Percentiles rank a stretch among this genome's conserved stretches.
These are phyloP conservation scores for Madurella fahalii DNA, from an alignment of 2,329 filamentous ascomycete genomes.

Conservation along the genomic window DNA sequence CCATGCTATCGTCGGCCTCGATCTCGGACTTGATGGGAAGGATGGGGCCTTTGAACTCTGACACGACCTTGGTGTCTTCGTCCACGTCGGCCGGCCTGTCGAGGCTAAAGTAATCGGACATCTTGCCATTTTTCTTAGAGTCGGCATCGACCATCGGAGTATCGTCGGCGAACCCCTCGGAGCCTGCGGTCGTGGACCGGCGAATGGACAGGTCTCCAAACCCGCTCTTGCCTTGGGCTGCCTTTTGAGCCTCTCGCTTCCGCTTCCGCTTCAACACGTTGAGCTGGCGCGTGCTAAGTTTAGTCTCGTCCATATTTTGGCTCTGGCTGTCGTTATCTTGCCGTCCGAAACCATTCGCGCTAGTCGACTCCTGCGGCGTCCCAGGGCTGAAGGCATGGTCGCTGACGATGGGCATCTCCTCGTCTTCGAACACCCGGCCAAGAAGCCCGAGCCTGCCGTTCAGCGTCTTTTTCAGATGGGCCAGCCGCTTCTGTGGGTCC, in stretches of 20 bases:
- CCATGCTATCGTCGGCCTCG: constrained; percentile 69
- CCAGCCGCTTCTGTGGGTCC: constrained; percentile 74
- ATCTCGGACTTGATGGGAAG: constrained; percentile 82
- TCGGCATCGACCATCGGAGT: constrained; percentile 50
- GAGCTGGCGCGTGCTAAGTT: constrained; percentile 85
- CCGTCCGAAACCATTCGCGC: constrained; percentile 31
- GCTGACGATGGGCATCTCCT: constrained; percentile 63
- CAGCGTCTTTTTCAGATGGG: constrained; percentile 86
- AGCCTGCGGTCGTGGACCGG: constrained; percentile 56
- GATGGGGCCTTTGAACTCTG: constrained; percentile 86
- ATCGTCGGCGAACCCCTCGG: constrained; percentile 60
- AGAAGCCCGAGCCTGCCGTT: constrained; percentile 76
- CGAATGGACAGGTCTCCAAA: constrained; percentile 81
- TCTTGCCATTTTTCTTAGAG: constrained; percentile 58
- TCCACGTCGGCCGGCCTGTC: constrained; percentile 74
- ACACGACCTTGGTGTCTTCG: constrained; percentile 87
- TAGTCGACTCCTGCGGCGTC: constrained; percentile 41
- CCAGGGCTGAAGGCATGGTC: constrained; percentile 51
- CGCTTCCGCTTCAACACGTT: constrained; percentile 93
- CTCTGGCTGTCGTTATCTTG: constrained; percentile 35
- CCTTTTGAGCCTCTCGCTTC: constrained; percentile 83
- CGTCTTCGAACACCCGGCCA: constrained; percentile 80
- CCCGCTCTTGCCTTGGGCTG: constrained; percentile 78
- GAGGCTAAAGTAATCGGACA: constrained; percentile 84
- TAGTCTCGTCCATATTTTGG: constrained; percentile 57